Evolutionary conservation across 2,329 filamentous ascomycete species (phyloP).

Genomic region (Epichloe glyceriae): DNA sequence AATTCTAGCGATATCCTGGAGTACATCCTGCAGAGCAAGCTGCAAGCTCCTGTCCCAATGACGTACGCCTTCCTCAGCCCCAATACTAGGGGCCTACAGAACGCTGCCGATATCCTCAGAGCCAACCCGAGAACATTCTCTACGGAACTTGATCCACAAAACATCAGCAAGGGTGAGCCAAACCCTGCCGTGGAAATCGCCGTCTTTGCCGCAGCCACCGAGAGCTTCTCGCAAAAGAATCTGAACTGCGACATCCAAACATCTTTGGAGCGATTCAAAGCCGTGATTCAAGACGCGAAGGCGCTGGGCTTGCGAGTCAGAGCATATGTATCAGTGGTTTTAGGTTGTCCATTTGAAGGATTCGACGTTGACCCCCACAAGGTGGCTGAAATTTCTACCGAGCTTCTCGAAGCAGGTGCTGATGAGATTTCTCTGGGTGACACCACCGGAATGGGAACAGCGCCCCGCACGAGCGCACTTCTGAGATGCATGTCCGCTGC

Average conservation of each 20-base stretch:
- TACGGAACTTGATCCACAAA: slow-evolving; percentile 34
- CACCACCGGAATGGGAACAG: slow-evolving; percentile 82
- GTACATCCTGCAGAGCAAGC: slow-evolving; percentile 47
- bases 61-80: slow-evolving; percentile 74
- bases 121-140: slow-evolving; percentile 35
- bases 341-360: slow-evolving; percentile 68
- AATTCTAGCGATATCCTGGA: slow-evolving; percentile 64
- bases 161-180: slow-evolving; percentile 23
- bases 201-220: slow-evolving; percentile 72
- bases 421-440: slow-evolving; percentile 86
- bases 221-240: slow-evolving; percentile 68
- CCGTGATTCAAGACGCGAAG: slow-evolving; percentile 58
- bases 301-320: slow-evolving; percentile 53
- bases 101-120: slow-evolving; percentile 42
- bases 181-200: slow-evolving; percentile 54
- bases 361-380: slow-evolving; percentile 48
- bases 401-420: slow-evolving; percentile 71
- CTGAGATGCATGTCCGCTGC: slow-evolving; percentile 52
- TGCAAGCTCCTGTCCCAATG: slow-evolving; percentile 41
- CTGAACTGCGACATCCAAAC: slow-evolving; percentile 69
- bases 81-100: slow-evolving; percentile 59
- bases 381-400: slow-evolving; percentile 54
- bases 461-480: slow-evolving; percentile 52
- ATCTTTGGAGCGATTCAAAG: slow-evolving; percentile 56
- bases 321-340: slow-evolving; percentile 68